Evolutionary conservation across 1,139 yeast species (phyloP).

Genomic region (Wickerhamomyces sp.): DNA sequence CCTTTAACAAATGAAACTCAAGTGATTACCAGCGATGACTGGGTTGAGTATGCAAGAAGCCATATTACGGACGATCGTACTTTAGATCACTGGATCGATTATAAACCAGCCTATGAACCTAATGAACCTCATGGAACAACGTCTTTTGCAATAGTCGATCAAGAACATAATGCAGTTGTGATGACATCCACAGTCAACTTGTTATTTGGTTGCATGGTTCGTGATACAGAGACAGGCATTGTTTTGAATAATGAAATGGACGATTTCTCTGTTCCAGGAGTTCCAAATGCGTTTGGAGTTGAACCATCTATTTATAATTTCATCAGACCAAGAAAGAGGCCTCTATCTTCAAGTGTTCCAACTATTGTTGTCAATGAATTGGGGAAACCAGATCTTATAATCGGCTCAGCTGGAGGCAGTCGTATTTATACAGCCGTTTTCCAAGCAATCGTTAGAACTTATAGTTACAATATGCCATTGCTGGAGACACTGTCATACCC

Average conservation of each 20-base stretch:
- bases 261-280: slow-evolving; percentile 77
- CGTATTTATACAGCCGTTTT: slow-evolving; percentile 81
- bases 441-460: slow-evolving; percentile 69
- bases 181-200: slow-evolving; percentile 91
- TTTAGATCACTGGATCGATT: slow-evolving; percentile 58
- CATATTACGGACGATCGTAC: slow-evolving; percentile 55
- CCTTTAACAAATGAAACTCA: slow-evolving; percentile 28
- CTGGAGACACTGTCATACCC: slow-evolving; percentile 73
- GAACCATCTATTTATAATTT: slow-evolving; percentile 79
- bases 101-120: slow-evolving; percentile 72
- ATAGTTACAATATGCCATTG: slow-evolving; percentile 53
- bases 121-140: slow-evolving; percentile 85
- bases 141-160: slow-evolving; percentile 75
- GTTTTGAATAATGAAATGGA: slow-evolving; percentile 92
- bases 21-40: slow-evolving; percentile 38
- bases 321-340: slow-evolving; percentile 71
- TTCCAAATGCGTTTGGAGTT: slow-evolving; percentile 72
- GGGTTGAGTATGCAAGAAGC: slow-evolving; percentile 49
- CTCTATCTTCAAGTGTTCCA: slow-evolving; percentile 82
- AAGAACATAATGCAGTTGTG: slow-evolving; percentile 65
- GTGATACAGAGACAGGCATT: slow-evolving; percentile 78
- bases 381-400: slow-evolving; percentile 54
- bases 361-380: slow-evolving; percentile 54
- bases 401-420: slow-evolving; percentile 96
- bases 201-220: slow-evolving; percentile 75